phyloP scores from a whole-genome alignment of 768 basidiomycete species.

The Suillus paluster region DNA sequence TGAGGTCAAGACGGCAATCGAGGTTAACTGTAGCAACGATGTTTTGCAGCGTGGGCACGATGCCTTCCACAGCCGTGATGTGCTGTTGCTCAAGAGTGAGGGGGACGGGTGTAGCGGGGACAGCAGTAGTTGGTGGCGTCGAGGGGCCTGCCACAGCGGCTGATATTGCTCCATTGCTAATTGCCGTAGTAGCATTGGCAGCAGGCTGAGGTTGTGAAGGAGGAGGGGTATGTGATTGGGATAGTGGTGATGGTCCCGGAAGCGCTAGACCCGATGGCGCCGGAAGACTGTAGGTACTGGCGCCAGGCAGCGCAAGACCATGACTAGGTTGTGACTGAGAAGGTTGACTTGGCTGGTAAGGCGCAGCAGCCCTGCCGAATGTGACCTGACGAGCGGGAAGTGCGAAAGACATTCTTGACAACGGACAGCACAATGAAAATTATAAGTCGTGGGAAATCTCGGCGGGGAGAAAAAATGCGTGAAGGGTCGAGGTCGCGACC shows the following conservation, averaged over 20 bases:
- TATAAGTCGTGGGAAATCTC: conserved; percentile 24
- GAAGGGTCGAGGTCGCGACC: conserved; percentile 17
- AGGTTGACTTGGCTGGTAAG: conserved; percentile 46
- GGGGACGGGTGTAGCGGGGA: conserved; percentile 70
- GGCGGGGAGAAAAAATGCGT: conserved; percentile 28
- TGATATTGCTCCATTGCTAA: conserved; percentile 35
- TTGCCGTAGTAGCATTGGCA: conserved; percentile 34
- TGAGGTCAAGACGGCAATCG: conserved; percentile 94
- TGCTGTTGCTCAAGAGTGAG: conserved; percentile 91
- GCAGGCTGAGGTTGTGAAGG: conserved; percentile 27
- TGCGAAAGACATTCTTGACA: conserved; percentile 55
- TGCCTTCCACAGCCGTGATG: conserved; percentile 96
- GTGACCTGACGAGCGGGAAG: conserved; percentile 81
- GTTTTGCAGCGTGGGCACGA: conserved; percentile 99
- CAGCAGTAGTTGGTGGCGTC: conserved; percentile 51
- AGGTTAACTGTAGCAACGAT: conserved; percentile 99
- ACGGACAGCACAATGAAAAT: conserved; percentile 16
- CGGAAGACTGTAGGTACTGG: conserved; percentile 49
- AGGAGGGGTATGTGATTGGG: conserved; percentile 42
- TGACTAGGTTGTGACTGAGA: conserved; percentile 48
- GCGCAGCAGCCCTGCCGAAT: conserved; percentile 66
- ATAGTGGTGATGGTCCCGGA: conserved; percentile 61
- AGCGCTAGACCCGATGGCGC: conserved; percentile 51
- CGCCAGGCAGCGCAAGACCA: conserved; percentile 60
- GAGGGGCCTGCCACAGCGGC: conserved; percentile 63